Conservation (phyloP, 345 rosid species). For the Limnanthes douglasii region DNA sequence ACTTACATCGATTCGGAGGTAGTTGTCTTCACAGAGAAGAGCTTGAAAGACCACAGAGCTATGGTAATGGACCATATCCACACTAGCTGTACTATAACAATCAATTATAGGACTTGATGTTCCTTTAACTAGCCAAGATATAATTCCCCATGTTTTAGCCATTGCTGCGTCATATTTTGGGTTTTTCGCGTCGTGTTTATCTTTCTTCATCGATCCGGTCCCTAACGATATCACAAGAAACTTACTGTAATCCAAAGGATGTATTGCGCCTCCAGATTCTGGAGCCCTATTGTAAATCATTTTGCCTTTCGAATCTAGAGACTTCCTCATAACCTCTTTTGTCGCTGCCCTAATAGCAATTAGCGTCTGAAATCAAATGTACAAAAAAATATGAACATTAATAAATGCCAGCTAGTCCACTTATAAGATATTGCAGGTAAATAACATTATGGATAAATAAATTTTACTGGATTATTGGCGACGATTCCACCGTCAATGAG, state of each 20-base stretch:
- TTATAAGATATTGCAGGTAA: background rate
- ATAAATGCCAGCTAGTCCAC: no score
- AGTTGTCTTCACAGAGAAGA: constrained; percentile 35
- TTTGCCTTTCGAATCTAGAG: constrained; percentile 24
- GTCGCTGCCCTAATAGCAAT: constrained; percentile 53
- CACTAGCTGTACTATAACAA: constrained; percentile 28
- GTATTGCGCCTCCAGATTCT: no score
- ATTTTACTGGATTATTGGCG: constrained; percentile 60
- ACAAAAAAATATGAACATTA: no score
- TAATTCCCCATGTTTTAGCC: constrained; percentile 55
- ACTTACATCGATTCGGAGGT: constrained; percentile 56
- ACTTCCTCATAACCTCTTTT: constrained; percentile 35
- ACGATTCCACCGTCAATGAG: constrained; percentile 64
- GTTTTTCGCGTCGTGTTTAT: no score
- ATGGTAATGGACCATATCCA: constrained; percentile 62
- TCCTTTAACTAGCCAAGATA: constrained; percentile 30
- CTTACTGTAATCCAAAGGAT: constrained; percentile 37
- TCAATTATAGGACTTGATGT: constrained; percentile 41
- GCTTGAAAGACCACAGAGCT: constrained; percentile 45
- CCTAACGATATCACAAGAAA: constrained; percentile 60
- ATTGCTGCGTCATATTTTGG: constrained; percentile 27
- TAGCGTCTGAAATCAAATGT: constrained; percentile 36
- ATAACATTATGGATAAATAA: background rate
- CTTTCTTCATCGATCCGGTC: constrained; percentile 36
- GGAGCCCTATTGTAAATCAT: no score